phyloP scores from a whole-genome alignment of 2,329 filamentous ascomycete genomes.

The Alternaria novae-zelandiae region DNA sequence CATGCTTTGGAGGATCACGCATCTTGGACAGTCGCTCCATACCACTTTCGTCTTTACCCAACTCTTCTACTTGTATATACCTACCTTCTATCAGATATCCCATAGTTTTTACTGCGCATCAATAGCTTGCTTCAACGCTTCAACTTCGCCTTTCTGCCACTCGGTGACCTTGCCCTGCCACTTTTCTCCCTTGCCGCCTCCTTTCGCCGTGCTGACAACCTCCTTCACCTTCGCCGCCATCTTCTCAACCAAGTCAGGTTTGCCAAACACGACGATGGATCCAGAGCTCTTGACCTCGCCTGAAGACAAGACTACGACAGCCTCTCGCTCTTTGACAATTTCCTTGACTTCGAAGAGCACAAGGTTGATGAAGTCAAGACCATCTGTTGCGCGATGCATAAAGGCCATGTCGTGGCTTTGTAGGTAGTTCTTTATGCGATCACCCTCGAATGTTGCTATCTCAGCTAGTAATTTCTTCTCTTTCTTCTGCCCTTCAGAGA shows the following conservation, averaged over 20 bases:
- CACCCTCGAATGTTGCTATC: slow-evolving; percentile 35
- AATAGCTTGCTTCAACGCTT: slow-evolving; percentile 31
- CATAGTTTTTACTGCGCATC: slow-evolving; percentile 11
- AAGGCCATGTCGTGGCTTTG: slow-evolving; percentile 23
- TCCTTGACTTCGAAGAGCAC: slow-evolving; percentile 38
- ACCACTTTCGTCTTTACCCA: neutral
- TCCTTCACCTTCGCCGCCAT: slow-evolving; percentile 35
- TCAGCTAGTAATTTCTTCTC: slow-evolving; percentile 39
- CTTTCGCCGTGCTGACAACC: slow-evolving; percentile 34
- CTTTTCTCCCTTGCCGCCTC: slow-evolving; percentile 42
- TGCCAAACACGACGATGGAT: slow-evolving; percentile 36
- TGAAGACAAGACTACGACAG: slow-evolving; percentile 34
- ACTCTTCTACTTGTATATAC: neutral
- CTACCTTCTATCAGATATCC: neutral
- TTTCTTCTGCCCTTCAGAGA: slow-evolving; percentile 32
- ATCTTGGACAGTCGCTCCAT: neutral
- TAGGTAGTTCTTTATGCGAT: slow-evolving; percentile 28
- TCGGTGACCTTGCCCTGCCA: slow-evolving; percentile 44
- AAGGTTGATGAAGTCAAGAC: slow-evolving; percentile 39
- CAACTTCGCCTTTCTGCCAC: slow-evolving; percentile 43
- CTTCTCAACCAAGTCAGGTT: slow-evolving; percentile 30
- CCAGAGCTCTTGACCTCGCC: slow-evolving; percentile 37
- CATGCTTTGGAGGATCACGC: neutral
- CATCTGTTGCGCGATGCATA: slow-evolving; percentile 35
- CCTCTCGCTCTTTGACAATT: slow-evolving; percentile 24